These are phyloP conservation scores for Aspergillus novofumigatus DNA, from an alignment of 2,329 filamentous ascomycete species.

Conservation along the genomic window DNA sequence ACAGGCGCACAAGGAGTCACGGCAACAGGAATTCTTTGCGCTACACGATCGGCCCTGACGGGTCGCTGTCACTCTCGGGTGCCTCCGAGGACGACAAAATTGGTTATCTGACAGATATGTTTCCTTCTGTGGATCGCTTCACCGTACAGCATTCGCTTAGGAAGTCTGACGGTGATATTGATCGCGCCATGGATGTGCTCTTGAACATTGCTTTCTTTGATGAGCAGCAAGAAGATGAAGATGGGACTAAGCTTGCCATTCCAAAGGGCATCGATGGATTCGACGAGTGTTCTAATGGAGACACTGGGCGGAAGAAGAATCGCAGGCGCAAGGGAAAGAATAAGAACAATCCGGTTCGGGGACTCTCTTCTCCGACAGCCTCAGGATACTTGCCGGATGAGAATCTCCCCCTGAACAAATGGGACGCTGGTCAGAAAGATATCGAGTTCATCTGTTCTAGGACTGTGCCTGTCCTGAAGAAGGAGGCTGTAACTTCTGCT, in stretches of 20 bases:
- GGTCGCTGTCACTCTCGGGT: slow-evolving; percentile 25
- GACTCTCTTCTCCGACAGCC: slow-evolving; percentile 10
- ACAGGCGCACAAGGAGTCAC: slow-evolving; percentile 5
- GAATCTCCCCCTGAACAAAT: slow-evolving; percentile 46
- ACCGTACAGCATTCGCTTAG: slow-evolving; percentile 65
- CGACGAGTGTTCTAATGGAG: slow-evolving; percentile 52
- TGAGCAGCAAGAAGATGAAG: slow-evolving; percentile 54
- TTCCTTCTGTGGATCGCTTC: slow-evolving; percentile 62
- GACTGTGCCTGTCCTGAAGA: slow-evolving; percentile 44
- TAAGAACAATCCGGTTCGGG: slow-evolving; percentile 29
- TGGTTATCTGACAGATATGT: slow-evolving; percentile 62
- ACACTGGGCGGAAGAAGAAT: slow-evolving; percentile 37
- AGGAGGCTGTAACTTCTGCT: slow-evolving; percentile 49
- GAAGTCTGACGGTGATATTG: slow-evolving; percentile 64
- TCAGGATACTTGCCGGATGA: slow-evolving; percentile 12
- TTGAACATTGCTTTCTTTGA: slow-evolving; percentile 76
- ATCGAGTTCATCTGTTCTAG: slow-evolving; percentile 58
- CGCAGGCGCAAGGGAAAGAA: slow-evolving; percentile 40
- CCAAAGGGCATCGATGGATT: slow-evolving; percentile 82
- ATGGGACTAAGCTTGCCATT: slow-evolving; percentile 40
- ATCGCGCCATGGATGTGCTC: slow-evolving; percentile 71
- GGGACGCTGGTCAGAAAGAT: slow-evolving; percentile 54
- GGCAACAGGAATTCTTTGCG: slow-evolving; percentile 17
- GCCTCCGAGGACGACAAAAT: slow-evolving; percentile 56
- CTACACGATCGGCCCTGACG: slow-evolving; percentile 27